Conservation (phyloP, 441 rosid genomes). For the Adansonia gregorii region DNA sequence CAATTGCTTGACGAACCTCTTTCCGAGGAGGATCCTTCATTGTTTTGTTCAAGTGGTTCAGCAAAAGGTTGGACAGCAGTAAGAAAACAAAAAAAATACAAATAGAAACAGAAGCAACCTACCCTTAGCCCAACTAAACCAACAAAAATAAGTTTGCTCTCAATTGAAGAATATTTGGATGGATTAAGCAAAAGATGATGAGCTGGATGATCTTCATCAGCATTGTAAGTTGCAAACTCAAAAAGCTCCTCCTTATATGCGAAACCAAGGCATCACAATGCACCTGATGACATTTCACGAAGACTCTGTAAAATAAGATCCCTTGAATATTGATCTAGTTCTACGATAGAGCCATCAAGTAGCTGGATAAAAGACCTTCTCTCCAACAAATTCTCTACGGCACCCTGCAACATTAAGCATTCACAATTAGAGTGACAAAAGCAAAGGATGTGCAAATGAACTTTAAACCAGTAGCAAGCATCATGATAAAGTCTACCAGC, state of each 20-base stretch:
- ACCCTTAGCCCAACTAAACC: conserved; percentile 92
- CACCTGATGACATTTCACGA: conserved; percentile 65
- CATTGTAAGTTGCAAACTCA: conserved; percentile 76
- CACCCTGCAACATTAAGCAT: conserved; percentile 64
- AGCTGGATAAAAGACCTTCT: conserved; percentile 75
- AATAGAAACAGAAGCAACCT: conserved; percentile 31
- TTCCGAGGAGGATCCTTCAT: conserved; percentile 93
- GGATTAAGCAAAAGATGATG: conserved; percentile 42
- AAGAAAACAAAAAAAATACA: background rate
- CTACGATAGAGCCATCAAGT: conserved; percentile 72
- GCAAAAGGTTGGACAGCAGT: conserved; percentile 10
- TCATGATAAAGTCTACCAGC: background rate
- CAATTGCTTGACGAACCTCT: conserved; percentile 91
- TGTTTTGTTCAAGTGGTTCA: conserved; percentile 10
- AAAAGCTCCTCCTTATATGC: conserved; percentile 69
- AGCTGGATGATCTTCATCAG: conserved; percentile 92
- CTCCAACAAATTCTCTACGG: conserved; percentile 83
- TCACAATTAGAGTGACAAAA: background rate
- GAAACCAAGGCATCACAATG: conserved; percentile 86
- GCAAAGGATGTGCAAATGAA: background rate
- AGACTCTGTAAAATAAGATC: conserved; percentile 64
- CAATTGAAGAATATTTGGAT: conserved; percentile 75
- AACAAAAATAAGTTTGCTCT: conserved; percentile 72
- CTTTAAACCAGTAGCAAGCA: background rate
- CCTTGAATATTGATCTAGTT: conserved; percentile 62